These are phyloP conservation scores for Mycena vitilis DNA, from an alignment of 768 basidiomycete species.

Conservation along the genomic window DNA sequence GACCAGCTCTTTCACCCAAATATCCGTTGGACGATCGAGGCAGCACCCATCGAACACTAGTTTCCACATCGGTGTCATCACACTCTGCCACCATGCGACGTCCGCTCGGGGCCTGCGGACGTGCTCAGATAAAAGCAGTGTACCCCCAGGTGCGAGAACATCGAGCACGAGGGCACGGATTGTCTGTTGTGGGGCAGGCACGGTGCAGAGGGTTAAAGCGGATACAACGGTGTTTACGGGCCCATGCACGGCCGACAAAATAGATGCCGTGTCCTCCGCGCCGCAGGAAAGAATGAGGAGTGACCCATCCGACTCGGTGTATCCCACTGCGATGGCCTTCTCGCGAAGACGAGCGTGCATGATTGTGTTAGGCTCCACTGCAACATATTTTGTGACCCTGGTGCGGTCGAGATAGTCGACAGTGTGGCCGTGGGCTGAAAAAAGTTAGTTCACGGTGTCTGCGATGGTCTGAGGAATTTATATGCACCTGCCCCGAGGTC, in stretches of 20 bases:
- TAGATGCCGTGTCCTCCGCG: constrained; percentile 66
- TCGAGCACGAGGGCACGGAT: constrained; percentile 59
- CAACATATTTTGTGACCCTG: constrained; percentile 73
- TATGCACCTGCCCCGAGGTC: constrained; percentile 75
- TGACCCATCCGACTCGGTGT: constrained; percentile 61
- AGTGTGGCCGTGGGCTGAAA: constrained; percentile 71
- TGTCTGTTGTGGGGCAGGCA: constrained; percentile 65
- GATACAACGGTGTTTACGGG: constrained; percentile 72
- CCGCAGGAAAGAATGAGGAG: constrained; percentile 72
- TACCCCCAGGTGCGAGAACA: constrained; percentile 72
- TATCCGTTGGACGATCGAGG: constrained; percentile 66
- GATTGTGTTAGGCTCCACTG: constrained; percentile 74
- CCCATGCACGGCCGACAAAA: constrained; percentile 52
- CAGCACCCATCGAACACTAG: constrained; percentile 71
- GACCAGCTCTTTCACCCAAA: constrained; percentile 54
- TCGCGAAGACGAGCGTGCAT: constrained; percentile 71
- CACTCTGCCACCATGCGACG: constrained; percentile 76
- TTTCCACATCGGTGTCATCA: constrained; percentile 79
- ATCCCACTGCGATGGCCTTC: constrained; percentile 62
- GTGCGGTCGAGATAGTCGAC: constrained; percentile 67
- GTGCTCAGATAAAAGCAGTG: constrained; percentile 76
- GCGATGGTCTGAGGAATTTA: background rate
- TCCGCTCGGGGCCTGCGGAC: constrained; percentile 63
- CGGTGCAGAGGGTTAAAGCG: constrained; percentile 72
- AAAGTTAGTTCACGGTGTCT: background rate